A percentile compares a stretch with the other conserved stretches of the same genome.
Conservation (phyloP, 1,139 yeast genomes). For the Saccharomyces uvarum region DNA sequence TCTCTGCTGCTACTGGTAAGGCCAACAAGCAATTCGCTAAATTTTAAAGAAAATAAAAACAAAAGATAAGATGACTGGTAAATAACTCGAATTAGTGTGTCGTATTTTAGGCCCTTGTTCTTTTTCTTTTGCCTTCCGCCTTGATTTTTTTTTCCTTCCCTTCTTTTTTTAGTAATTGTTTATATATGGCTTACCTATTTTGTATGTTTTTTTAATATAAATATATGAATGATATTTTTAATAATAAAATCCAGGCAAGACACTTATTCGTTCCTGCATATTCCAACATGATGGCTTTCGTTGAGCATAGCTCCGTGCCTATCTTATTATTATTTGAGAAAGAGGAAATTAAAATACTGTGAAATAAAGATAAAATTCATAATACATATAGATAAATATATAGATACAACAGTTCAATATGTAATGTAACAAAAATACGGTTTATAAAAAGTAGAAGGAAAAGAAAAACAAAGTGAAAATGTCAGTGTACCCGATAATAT, state of each 20-base stretch:
- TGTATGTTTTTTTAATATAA: background rate
- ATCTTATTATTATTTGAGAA: background rate
- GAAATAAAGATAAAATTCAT: background rate
- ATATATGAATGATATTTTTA: background rate
- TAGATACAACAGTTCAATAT: background rate
- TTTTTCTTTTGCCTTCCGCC: background rate
- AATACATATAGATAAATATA: background rate
- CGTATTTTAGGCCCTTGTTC: background rate
- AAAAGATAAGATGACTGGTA: background rate
- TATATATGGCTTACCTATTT: background rate
- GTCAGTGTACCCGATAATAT: background rate
- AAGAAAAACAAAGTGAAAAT: background rate
- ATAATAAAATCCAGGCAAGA: background rate
- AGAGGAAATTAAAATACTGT: background rate
- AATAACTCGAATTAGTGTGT: background rate
- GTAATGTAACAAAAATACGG: background rate
- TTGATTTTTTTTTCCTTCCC: background rate
- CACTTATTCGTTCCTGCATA: background rate
- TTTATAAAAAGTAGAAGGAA: background rate
- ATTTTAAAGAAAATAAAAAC: slow-evolving; percentile 50
- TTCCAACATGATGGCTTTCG: background rate
- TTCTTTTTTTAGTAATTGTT: background rate
- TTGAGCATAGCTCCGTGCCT: background rate
- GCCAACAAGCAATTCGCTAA: slow-evolving; percentile 90
- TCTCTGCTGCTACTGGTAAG: slow-evolving; percentile 81